phyloP scores from a whole-genome alignment of 441 rosid species.

The Erodium texanum region DNA sequence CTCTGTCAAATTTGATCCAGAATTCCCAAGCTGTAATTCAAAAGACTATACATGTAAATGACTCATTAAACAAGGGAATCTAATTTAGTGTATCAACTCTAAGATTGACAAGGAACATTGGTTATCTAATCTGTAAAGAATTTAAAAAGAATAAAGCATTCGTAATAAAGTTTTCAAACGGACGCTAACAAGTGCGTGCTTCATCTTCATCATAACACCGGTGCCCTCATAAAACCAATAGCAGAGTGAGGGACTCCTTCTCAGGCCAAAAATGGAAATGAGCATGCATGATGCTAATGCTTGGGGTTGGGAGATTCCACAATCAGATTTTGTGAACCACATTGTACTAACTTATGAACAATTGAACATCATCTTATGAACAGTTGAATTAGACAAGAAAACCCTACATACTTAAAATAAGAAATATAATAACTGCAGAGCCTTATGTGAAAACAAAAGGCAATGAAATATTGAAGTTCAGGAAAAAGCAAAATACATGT shows the following conservation, averaged over 20 bases:
- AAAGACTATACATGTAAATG: slow-evolving; percentile 4
- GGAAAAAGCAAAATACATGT: background rate
- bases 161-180: background rate
- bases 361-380: background rate
- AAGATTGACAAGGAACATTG: background rate
- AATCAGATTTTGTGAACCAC: too few species aligned
- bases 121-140: background rate
- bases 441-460: background rate
- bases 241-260: too few species aligned
- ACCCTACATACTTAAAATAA: background rate
- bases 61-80: background rate
- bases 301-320: too few species aligned
- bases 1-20: slow-evolving; percentile 58
- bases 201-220: too few species aligned
- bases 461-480: background rate
- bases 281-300: too few species aligned
- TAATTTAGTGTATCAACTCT: background rate
- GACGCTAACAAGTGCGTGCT: background rate
- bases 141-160: background rate
- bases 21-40: slow-evolving; percentile 47
- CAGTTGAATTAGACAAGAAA: background rate
- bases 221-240: too few species aligned
- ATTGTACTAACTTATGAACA: too few species aligned
- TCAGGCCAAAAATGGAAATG: too few species aligned
- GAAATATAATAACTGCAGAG: background rate